phyloP scores from a whole-genome alignment of 2,329 filamentous ascomycete species.

The Pyrenochaeta sp. region DNA sequence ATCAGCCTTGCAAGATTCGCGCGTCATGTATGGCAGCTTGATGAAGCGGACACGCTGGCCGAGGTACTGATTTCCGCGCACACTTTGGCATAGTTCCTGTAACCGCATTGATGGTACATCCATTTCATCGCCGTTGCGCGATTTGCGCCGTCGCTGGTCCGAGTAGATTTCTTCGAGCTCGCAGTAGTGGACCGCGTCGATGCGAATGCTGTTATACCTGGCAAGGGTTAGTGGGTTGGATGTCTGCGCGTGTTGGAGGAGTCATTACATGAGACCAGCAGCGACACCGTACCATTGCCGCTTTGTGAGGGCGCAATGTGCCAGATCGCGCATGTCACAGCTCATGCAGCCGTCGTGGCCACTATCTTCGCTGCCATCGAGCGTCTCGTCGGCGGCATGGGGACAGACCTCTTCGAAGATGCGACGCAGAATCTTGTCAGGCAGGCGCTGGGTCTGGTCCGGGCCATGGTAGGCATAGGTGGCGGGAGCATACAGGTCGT shows the following conservation, averaged over 20 bases:
- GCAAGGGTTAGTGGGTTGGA: constrained; percentile 12
- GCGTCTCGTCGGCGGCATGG: constrained; percentile 73
- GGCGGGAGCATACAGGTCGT: constrained; percentile 37
- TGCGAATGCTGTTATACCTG: constrained; percentile 88
- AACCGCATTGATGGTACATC: constrained; percentile 80
- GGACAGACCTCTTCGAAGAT: constrained; percentile 87
- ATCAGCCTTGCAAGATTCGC: constrained; percentile 83
- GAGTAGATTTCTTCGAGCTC: constrained; percentile 81
- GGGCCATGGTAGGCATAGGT: constrained; percentile 44
- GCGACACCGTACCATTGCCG: constrained; percentile 72
- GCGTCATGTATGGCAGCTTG: constrained; percentile 93
- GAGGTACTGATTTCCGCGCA: constrained; percentile 77
- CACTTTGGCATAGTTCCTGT: constrained; percentile 78
- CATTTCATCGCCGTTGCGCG: constrained; percentile 76
- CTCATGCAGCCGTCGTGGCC: constrained; percentile 86
- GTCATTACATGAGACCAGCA: constrained; percentile 67
- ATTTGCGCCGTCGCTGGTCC: constrained; percentile 67
- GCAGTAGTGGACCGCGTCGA: constrained; percentile 95
- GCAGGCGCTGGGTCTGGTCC: constrained; percentile 61
- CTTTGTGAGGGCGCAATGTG: constrained; percentile 78
- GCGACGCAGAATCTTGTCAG: constrained; percentile 72
- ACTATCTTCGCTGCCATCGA: constrained; percentile 82
- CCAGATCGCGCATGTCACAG: constrained; percentile 88
- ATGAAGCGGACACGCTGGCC: constrained; percentile 77
- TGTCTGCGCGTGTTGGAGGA: neutral